Evolutionary conservation across 345 rosid species (phyloP), one percentile per base, ranked within the genome.

Genomic region (Populus nigra): DNA sequence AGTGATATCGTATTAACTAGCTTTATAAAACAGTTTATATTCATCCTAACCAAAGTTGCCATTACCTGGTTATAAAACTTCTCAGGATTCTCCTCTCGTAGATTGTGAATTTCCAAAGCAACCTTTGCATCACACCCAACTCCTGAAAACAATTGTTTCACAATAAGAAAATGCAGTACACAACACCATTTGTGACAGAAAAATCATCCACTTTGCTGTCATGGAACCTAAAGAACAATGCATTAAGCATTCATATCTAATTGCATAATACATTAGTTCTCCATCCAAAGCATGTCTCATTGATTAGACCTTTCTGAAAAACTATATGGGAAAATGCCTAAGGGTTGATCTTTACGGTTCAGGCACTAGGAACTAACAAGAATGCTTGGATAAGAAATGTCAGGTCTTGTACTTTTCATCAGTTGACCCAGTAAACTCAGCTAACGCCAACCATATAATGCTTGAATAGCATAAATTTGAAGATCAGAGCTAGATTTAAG

Each of bases 61-160:
- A 33, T 45, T 86, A 92, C 97, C 94, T 88, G 92, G 85, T 89
- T 92, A 81, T 87, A 86, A 80, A 92, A 92, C 85, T 92, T 92
- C 81, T 89, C 87, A 41, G 97, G 97, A 77, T 89, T 89, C 85
- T 92, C 97, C 83, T 89, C 90, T 80, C 97, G 88, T 57, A 86
- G 88, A 82, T 87, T 73, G 50, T 92, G 97, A 84, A 92, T 91
- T 61, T 92, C 94, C 84, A 91, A 88, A 17, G 97, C 97, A 78
- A 92, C 92, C 88, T 92, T 92, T 6, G 97, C 97, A 85, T 92
- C 97, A 69, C 97, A 92, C 65, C 97, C 97, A 77, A 92, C 88
- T 79, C 97, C 97, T 92, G 70, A 33, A 80, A 68, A 79, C 73
- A 62, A 81, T 59, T 15, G 20, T 49, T 49, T 75, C 47, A 35